Conservation (phyloP, 352 stramenopile genomes). For the Plasmopara viticola region DNA sequence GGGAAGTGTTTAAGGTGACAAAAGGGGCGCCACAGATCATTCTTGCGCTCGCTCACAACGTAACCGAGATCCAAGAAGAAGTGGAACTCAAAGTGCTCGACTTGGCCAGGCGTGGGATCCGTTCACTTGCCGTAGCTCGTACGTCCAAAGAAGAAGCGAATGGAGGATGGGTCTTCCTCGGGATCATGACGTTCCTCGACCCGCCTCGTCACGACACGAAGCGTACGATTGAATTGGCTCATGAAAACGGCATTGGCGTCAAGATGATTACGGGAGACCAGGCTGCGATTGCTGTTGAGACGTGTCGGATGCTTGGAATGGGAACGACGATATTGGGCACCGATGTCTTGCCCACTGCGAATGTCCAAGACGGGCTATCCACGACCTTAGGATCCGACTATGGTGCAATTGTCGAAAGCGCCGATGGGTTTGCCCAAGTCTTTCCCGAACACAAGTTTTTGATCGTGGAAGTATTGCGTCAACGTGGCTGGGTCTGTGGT, state of each 20-base stretch:
- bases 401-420: constrained; percentile 85
- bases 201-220: constrained; percentile 93
- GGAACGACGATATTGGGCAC: constrained; percentile 82
- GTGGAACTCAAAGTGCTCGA: constrained; percentile 88
- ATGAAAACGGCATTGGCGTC: constrained; percentile 90
- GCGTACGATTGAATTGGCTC: constrained; percentile 87
- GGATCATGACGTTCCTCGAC: constrained; percentile 94
- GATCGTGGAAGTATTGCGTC: constrained; percentile 81
- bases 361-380: constrained; percentile 59
- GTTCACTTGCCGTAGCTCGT: constrained; percentile 83
- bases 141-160: constrained; percentile 70
- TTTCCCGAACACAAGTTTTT: constrained; percentile 91
- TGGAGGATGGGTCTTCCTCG: constrained; percentile 89
- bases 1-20: constrained; percentile 88
- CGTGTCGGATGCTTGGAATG: constrained; percentile 88
- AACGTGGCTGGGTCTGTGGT: constrained; percentile 65
- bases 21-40: constrained; percentile 95
- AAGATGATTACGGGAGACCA: constrained; percentile 98
- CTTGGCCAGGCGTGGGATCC: constrained; percentile 82
- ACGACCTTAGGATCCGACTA: constrained; percentile 45
- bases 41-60: constrained; percentile 70
- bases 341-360: constrained; percentile 53
- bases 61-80: constrained; percentile 69
- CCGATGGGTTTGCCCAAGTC: constrained; percentile 93
- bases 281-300: constrained; percentile 90